Evolutionary conservation across 371 early-diverging fungal genomes (phyloP).

Genomic region (Encephalitozoon intestinalis): DNA sequence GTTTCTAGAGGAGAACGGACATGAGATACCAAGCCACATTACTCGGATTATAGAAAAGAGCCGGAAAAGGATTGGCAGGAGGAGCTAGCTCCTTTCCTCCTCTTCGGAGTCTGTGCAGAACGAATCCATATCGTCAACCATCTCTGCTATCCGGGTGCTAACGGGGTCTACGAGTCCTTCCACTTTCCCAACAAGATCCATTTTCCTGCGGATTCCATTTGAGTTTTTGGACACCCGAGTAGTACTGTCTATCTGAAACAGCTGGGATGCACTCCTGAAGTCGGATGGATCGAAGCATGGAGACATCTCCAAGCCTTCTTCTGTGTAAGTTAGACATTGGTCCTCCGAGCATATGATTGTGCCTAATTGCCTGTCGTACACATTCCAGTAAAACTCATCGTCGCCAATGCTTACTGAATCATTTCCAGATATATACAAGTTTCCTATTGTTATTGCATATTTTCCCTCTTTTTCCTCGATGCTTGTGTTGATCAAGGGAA

Average conservation of each 20-base stretch:
- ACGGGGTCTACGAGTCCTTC: not conserved
- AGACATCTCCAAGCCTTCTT: not conserved
- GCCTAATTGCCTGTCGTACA: not conserved
- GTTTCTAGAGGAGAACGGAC: constrained; percentile 14
- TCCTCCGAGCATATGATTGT: not conserved
- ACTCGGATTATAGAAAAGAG: not conserved
- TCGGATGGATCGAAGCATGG: not conserved
- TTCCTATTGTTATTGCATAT: not conserved
- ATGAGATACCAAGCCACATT: not conserved
- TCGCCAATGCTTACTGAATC: not conserved
- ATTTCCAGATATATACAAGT: not conserved
- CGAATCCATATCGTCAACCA: not conserved
- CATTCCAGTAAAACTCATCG: not conserved
- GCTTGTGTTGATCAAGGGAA: not conserved
- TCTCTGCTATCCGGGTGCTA: not conserved
- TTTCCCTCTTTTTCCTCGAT: not conserved
- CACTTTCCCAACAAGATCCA: not conserved
- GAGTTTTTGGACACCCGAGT: not conserved
- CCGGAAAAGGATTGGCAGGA: not conserved
- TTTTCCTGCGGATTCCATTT: not conserved
- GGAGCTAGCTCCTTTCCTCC: not conserved
- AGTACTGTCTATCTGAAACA: not conserved
- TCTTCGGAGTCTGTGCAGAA: not conserved
- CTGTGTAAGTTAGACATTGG: not conserved
- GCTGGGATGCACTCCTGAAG: not conserved